Evolutionary conservation across 208 protist species (phyloP), one percentile per base, ranked within the genome.

Genomic region (Trypanosomatidae sp.): DNA sequence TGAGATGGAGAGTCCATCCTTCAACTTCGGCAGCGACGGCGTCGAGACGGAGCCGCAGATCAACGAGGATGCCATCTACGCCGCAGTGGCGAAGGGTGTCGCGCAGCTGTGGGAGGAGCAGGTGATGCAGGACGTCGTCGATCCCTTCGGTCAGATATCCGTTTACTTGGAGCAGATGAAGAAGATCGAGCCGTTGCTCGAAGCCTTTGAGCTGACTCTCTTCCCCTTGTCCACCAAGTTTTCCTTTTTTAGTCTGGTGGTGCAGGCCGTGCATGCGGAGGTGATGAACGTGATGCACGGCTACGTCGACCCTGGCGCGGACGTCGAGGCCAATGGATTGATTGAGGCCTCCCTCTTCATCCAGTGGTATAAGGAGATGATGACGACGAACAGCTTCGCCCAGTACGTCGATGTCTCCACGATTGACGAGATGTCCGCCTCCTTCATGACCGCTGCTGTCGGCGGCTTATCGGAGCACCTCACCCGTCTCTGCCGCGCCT

Each of bases 121-220:
- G 46, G 84, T 97, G 12, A 91, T 95, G 86, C 73, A 91, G 30
- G 92, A 95, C 62, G 80, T 92, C 13, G 81, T 92, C 8, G 88
- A 95, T 66, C 90, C 92, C 1, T 84, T 93, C 62, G 41, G 66
- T 3, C 84, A 97, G 58, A 86, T 92, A 25, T 86, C 77, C 33
- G 76, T 87, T 25, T 95, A 92, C 77, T 64, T 97, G 13, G 87
- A 95, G 66, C 90, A 91, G 47, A 94, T 97, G 85, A 95, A 94
- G 71, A 95, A 94, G 66, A 81, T 95, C 3, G 84, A 91, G 66
- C 89, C 89, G 30, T 62, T 97, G 13, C 80, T 97, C 13, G 83
- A 86, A 52, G 92, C 92, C 17, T 81, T 97, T 15, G 86, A 97
- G 73, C 82, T 97, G 55, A 90, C 88, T n/a, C 83, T 95, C 46